Conservation (phyloP, 768 basidiomycete genomes). For the Phlebiopsis gigantea region DNA sequence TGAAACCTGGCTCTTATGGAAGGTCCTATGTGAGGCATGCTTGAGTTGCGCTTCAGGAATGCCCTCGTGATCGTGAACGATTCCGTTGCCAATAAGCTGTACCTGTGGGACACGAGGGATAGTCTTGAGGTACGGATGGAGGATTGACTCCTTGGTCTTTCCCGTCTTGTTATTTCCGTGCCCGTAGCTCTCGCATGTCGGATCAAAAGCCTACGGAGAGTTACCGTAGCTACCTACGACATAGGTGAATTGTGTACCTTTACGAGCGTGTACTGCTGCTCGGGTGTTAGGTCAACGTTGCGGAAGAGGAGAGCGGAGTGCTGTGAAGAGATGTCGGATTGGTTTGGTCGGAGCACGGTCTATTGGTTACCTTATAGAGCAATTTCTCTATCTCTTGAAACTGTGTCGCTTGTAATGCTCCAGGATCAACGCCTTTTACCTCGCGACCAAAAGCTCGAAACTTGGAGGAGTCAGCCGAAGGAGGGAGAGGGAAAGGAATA, state of each 20-base stretch:
- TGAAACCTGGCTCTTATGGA: constrained; percentile 76
- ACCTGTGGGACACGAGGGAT: constrained; percentile 86
- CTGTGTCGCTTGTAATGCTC: constrained; percentile 48
- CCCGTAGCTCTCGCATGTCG: constrained; percentile 58
- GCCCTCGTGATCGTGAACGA: constrained; percentile 74
- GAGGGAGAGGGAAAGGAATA: not conserved
- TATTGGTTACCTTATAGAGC: constrained; percentile 66
- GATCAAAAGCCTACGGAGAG: constrained; percentile 65
- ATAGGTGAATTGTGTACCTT: constrained; percentile 44
- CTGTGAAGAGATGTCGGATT: constrained; percentile 30
- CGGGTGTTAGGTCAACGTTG: constrained; percentile 60
- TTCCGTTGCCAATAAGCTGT: constrained; percentile 87
- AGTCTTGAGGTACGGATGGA: constrained; percentile 87
- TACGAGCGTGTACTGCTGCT: constrained; percentile 79
- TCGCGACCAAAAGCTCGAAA: not conserved
- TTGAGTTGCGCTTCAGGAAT: constrained; percentile 72
- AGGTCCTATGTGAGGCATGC: constrained; percentile 80
- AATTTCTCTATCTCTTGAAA: constrained; percentile 64
- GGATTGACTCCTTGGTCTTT: constrained; percentile 66
- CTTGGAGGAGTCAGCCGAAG: not conserved
- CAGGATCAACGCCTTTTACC: constrained; percentile 33
- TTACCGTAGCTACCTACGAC: not conserved
- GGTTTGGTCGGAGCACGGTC: not conserved
- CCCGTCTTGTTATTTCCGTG: constrained; percentile 88
- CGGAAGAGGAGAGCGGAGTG: constrained; percentile 75